Evolutionary conservation across 2,329 filamentous ascomycete species (phyloP).

Genomic region (Alternaria solani): DNA sequence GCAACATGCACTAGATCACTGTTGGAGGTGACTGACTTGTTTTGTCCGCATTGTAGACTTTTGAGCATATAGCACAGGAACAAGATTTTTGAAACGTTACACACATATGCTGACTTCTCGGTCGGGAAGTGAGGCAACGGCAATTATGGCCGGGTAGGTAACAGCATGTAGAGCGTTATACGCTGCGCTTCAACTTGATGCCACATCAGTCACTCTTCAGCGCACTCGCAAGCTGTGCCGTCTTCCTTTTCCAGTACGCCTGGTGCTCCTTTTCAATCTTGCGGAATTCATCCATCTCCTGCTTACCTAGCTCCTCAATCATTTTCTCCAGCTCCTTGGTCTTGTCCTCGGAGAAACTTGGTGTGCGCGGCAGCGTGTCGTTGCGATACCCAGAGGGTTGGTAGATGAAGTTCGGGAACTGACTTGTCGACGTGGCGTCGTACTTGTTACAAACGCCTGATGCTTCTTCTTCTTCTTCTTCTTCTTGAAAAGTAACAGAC

Average conservation of each 20-base stretch:
- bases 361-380: constrained; percentile 8
- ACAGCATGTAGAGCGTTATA: neutral
- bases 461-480: neutral
- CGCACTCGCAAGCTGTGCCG: constrained; percentile 22
- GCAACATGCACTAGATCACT: neutral
- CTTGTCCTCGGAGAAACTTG: constrained; percentile 21
- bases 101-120: neutral
- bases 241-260: constrained; percentile 40
- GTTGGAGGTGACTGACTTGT: neutral
- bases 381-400: constrained; percentile 17
- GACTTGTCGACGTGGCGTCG: neutral
- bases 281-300: constrained; percentile 30
- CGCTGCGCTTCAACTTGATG: neutral
- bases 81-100: neutral
- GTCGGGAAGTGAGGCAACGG: too few relatives aligned
- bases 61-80: neutral
- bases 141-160: neutral
- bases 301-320: constrained; percentile 28
- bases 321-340: constrained; percentile 24
- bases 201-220: constrained; percentile 25
- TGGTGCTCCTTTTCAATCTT: constrained; percentile 33
- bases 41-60: neutral
- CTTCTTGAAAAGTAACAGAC: constrained; percentile 30
- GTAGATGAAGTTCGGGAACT: constrained; percentile 32
- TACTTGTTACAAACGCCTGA: neutral